Base-by-base conservation (phyloP, 768 basidiomycete genomes). In the Lentinus tigrinus region DNA sequence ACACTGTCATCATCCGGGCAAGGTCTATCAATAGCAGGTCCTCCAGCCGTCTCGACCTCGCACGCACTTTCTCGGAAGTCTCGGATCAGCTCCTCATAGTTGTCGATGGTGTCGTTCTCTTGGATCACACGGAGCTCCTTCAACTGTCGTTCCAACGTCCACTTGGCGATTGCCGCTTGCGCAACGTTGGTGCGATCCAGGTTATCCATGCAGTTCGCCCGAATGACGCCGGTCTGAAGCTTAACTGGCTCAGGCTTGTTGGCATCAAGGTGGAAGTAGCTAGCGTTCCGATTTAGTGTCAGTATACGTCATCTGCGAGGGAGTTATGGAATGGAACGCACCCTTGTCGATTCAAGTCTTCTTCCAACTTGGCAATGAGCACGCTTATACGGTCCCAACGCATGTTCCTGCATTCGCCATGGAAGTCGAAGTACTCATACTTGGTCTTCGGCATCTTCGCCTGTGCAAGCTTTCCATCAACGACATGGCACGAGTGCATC, bases 201-300 rank as follows among this genome's bases (percentile, higher is more conserved):
- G 66, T 88, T 90, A 71, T 98, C 96, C 97, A 97, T 97, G 73
- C 97, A 98, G 70, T 98, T 99, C 8, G 95, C 95, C 44, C 97
- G 84, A 42, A 97, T 85, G 47, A 84, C 80, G 19, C 95, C 95
- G 21, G 69, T 77, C 68, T 99, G 97, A 36, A 80, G 72, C 56
- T 75, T 78, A 23, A 84, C 72, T 0, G 85, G 83, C 26, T 76
- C 74, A 4, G 73, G 57, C 24, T 75, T 71, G 13, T 73, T 69
- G 34, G 81, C 70, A 49, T 88, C 82, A 31, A 89, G 72, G 55
- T 88, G 85, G 77, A 94, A 98, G 72, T 91, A 94, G 11, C 94
- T 92, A 60, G 34, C 46, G 51, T 42, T n/a, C 56, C 49, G 42
- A 58, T 24, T 26, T n/a, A n/a, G 47, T 14, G 47, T 26, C 44